Evolutionary conservation across 176 grass and related monocot species (phyloP).

Genomic region (Carex littledalei): DNA sequence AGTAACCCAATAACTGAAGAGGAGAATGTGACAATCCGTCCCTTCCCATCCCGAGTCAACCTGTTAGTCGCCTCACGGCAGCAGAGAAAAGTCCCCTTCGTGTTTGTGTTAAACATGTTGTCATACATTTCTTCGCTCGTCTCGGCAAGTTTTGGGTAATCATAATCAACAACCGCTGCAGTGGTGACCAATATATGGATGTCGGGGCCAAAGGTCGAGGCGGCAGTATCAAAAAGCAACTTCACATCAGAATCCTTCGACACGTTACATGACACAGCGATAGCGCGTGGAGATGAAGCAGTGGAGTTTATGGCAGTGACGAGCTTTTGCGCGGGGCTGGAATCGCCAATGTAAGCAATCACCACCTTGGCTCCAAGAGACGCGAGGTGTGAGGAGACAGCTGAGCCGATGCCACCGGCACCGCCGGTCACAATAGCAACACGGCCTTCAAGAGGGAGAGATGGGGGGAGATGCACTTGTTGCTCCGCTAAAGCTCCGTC

Average conservation of each 20-base stretch:
- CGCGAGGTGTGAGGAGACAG: constrained; percentile 40
- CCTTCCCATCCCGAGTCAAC: constrained; percentile 46
- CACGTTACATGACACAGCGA: constrained; percentile 33
- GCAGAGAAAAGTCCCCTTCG: constrained; percentile 68
- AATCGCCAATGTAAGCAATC: constrained; percentile 43
- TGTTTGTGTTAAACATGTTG: constrained; percentile 31
- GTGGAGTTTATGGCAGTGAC: constrained; percentile 26
- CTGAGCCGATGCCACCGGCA: constrained; percentile 52
- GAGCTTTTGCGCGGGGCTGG: constrained; percentile 15
- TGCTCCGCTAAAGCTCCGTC: background rate
- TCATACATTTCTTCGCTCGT: constrained; percentile 45
- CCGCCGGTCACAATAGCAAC: constrained; percentile 64
- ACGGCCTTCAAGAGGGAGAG: constrained; percentile 33
- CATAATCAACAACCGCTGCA: constrained; percentile 42
- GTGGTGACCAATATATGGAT: constrained; percentile 54
- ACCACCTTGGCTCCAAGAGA: constrained; percentile 55
- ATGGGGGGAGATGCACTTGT: background rate
- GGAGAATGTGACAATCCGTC: constrained; percentile 62
- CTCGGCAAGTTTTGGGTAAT: constrained; percentile 28
- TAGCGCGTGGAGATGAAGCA: background rate
- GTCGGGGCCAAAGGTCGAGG: constrained; percentile 34
- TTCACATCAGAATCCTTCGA: constrained; percentile 36
- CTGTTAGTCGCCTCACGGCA: constrained; percentile 59
- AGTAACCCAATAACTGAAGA: constrained; percentile 41
- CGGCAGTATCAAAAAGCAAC: constrained; percentile 49